These are phyloP conservation scores for Echinosophora koreensis DNA, from an alignment of 306 rosid species.

Conservation along the genomic window DNA sequence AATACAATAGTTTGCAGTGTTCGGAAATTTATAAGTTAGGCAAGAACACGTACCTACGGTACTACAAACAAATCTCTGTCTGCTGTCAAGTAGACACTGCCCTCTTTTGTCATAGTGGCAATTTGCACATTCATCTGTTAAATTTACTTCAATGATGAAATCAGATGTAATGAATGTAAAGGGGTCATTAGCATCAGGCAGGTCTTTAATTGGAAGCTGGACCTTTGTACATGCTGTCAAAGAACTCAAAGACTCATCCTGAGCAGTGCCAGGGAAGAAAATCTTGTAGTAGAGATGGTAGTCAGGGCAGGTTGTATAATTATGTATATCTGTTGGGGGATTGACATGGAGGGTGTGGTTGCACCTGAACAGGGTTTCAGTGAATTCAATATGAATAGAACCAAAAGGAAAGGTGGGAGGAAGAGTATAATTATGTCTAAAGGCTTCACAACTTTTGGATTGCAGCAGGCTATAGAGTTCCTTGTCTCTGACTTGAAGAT, in stretches of 20 bases:
- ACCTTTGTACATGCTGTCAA: conserved; percentile 41
- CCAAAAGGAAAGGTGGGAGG: conserved; percentile 28
- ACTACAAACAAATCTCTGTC: conserved; percentile 6
- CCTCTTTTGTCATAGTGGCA: conserved; percentile 40
- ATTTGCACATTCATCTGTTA: conserved; percentile 33
- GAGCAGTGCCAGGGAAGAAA: accelerated
- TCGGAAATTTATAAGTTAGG: background rate
- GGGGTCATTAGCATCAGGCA: background rate
- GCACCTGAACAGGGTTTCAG: conserved; percentile 37
- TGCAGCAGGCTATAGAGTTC: background rate
- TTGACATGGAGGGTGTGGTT: conserved; percentile 24
- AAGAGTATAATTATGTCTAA: conserved; percentile 35
- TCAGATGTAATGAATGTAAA: conserved; percentile 37
- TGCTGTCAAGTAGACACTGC: conserved; percentile 29
- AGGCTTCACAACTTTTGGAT: conserved; percentile 42
- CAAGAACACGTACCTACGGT: background rate
- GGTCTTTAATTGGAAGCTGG: conserved; percentile 48
- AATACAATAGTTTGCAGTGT: background rate
- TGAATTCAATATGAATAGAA: background rate
- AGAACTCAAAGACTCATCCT: background rate
- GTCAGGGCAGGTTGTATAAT: background rate
- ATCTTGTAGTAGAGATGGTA: conserved; percentile 19
- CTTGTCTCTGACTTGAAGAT: conserved; percentile 31
- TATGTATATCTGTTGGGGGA: background rate
- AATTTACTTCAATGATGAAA: background rate